Base-by-base conservation (phyloP, 306 rosid species). In the Cajanus cajan region DNA sequence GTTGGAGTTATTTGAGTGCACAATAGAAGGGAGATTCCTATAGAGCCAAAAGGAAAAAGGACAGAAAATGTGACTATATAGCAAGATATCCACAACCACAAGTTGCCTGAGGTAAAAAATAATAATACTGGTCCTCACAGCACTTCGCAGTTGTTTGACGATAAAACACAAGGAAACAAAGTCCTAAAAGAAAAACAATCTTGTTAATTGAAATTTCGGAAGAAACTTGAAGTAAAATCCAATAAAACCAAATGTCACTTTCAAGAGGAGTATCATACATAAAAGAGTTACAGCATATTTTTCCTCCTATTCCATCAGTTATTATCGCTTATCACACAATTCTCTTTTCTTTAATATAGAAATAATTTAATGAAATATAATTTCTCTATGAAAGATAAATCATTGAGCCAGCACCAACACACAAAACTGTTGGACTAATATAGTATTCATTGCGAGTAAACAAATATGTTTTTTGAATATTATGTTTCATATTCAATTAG, bases 61-160 rank as follows among this genome's bases (percentile, higher is more conserved):
- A 87, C 87, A 81, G 82, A 77, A 72, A 80, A 79, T 74, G 58
- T 63, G 86, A 79, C 83, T 77, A 79, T 58, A 77, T 61, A 50
- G 48, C 73, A 47, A 84, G 84, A 72, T 84, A 83, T 79, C 86
- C 88, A 82, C 76, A 83, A 77, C 84, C 88, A 77, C 98, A 89
- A 88, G 82, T 94, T 89, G 92, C 69, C 71, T 19, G 82, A 43
- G 31, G 39, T 45, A 74, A 59, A 76, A 81, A 16, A 77, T 72
- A 83, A 87, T 80, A 77, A 57, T 50, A 28, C 82, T 84, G 93
- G 89, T 83, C 89, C 91, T 90, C 69, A 78, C 75, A 76, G 73
- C 85, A 76, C 80, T 68, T 71, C 62, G 21, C 74, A 61, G 70
- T 76, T 83, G 85, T 71, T 73, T 61, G 77, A 78, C 80, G 18